Conservation (phyloP, 192 early-diverging fungal species). For the Coemansia erecta region DNA sequence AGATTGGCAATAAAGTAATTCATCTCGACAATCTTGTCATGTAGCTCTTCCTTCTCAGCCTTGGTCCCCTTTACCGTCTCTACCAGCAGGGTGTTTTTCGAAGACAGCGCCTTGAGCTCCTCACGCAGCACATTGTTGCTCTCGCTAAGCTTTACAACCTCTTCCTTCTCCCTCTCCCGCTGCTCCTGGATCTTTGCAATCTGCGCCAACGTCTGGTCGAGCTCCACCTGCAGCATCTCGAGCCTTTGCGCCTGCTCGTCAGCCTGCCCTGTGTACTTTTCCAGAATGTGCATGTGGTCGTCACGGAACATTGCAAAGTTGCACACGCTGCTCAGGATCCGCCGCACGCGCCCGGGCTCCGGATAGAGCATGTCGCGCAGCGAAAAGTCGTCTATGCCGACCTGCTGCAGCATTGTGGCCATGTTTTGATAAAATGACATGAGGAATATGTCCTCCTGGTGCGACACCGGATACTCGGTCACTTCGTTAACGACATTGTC, state of each 20-base stretch:
- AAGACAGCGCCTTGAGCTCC: conserved; percentile 58
- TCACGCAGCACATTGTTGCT: conserved; percentile 51
- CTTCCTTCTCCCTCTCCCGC: conserved; percentile 57
- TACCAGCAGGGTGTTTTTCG: conserved; percentile 42
- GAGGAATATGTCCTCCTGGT: conserved; percentile 62
- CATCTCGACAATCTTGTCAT: conserved; percentile 54
- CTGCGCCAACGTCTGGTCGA: conserved; percentile 56
- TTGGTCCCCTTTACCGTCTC: conserved; percentile 51
- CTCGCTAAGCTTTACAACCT: conserved; percentile 50
- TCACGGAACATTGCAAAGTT: conserved; percentile 92
- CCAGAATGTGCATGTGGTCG: conserved; percentile 64
- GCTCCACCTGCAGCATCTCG: conserved; percentile 50
- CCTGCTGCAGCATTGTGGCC: conserved; percentile 64
- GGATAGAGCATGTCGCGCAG: conserved; percentile 80
- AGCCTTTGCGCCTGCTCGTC: conserved; percentile 50
- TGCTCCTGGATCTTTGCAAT: conserved; percentile 57
- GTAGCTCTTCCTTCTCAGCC: conserved; percentile 54
- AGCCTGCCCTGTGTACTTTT: conserved; percentile 61
- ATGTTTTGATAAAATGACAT: conserved; percentile 67
- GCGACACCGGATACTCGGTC: conserved; percentile 58
- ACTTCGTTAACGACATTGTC: conserved; percentile 34
- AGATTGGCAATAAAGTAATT: conserved; percentile 54
- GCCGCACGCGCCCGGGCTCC: conserved; percentile 61
- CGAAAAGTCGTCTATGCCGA: conserved; percentile 74
- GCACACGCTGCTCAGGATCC: conserved; percentile 79